Evolutionary conservation across 768 basidiomycete genomes (phyloP), one percentile per base, ranked within the genome.

Genomic region (Phanerochaete carnosa): DNA sequence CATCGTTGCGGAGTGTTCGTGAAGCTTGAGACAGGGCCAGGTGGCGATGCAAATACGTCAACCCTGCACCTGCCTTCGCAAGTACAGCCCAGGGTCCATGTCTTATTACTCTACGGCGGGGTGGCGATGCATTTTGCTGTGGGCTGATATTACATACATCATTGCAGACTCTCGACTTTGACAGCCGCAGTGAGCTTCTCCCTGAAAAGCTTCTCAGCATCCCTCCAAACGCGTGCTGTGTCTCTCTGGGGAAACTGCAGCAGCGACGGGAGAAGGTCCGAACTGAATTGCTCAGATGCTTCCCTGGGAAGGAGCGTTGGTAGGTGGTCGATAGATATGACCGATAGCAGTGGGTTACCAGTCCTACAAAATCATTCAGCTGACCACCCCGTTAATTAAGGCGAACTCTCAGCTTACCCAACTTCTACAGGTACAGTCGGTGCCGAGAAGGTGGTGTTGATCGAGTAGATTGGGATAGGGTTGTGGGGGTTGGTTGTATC

Each of bases 401-500:
- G n/a, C 52, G 33, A 49, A 59, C 15, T 56, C 26, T 64, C 50
- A 19, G 80, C 90, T 76, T 67, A 94, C 89, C 83, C 87, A 67
- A 92, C 84, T 49, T 86, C 84, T 39, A 95, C 94, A 61, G 87
- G 80, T 43, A 98, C 92, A 2, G 95, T 97, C 19, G 97, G 97
- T 59, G 92, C 82, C 50, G 88, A 83, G 73, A 98, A 98, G 0
- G 93, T 95, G 23, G 96, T 98, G 76, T 97, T 98, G 76, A 95
- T 83, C 58, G 70, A 79, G 77, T 99, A 99, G 62, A 99, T 89
- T 9, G 97, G 97, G 65, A 98, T 90, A 0, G 97, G 97, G 74
- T 98, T 99, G 83, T 89, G 90, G 16, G 97, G 95, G 74, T 99
- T 99, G 57, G 95, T 98, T 25, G 96, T 98, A 74, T 99, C 97